Percentiles rank a stretch among this genome's conserved stretches.
Conservation (phyloP, 1,139 yeast genomes). For the Yamadazyma triangularis region DNA sequence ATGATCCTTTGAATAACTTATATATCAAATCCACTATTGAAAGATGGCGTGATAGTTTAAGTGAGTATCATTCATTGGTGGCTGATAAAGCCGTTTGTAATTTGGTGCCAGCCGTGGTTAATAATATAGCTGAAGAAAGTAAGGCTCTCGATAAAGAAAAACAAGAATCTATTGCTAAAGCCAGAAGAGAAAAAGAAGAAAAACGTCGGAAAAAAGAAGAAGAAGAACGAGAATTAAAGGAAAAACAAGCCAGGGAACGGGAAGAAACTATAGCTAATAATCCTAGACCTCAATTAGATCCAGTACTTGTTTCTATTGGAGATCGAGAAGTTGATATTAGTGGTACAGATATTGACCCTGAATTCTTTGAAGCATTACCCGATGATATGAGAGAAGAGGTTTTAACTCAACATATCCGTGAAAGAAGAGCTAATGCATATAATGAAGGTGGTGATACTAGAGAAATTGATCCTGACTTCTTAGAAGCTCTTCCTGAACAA, state of each 20-base stretch:
- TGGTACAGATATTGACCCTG: conserved; percentile 90
- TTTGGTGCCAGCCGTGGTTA: conserved; percentile 48
- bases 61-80: conserved; percentile 43
- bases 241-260: conserved; percentile 33
- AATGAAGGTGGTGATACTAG: conserved; percentile 42
- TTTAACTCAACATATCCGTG: conserved; percentile 79
- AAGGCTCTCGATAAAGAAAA: conserved; percentile 28
- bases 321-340: conserved; percentile 81
- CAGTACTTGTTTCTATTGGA: conserved; percentile 71
- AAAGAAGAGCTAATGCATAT: conserved; percentile 52
- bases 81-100: conserved; percentile 37
- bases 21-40: conserved; percentile 56
- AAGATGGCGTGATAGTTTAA: conserved; percentile 65
- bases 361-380: conserved; percentile 84
- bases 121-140: conserved; percentile 49
- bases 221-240: conserved; percentile 29
- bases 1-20: conserved; percentile 18
- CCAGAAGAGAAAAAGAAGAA: conserved; percentile 28
- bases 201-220: conserved; percentile 21
- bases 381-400: conserved; percentile 94
- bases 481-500: conserved; percentile 74
- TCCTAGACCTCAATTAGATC: conserved; percentile 23
- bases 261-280: conserved; percentile 23
- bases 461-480: conserved; percentile 77
- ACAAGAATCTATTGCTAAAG: conserved; percentile 23